Percentiles rank a stretch among this genome's conserved stretches.
These are phyloP conservation scores for Cladosporium sp. DNA, from an alignment of 2,329 filamentous ascomycete species.

Conservation along the genomic window DNA sequence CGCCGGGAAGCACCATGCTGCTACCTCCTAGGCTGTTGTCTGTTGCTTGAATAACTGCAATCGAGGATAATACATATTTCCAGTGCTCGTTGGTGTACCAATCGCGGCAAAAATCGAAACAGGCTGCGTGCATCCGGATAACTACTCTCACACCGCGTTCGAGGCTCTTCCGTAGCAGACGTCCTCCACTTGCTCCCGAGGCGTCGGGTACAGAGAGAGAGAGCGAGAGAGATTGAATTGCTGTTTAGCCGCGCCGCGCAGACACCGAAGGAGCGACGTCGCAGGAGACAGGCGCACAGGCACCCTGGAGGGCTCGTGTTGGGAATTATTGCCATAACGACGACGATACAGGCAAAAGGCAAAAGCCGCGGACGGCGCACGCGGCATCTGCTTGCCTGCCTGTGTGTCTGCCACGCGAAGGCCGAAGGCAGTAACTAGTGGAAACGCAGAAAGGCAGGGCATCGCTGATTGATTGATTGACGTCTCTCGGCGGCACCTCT, in stretches of 20 bases:
- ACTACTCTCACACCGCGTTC: not conserved
- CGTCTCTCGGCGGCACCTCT: constrained; percentile 10
- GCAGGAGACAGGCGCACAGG: constrained; percentile 1
- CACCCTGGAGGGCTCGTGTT: not conserved
- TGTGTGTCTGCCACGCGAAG: constrained; percentile 15
- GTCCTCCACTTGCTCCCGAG: constrained; percentile 4
- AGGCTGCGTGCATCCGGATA: not conserved
- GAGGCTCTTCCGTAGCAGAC: not conserved
- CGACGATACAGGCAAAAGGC: constrained; percentile 18
- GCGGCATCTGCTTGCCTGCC: constrained; percentile 6
- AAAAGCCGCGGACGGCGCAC: constrained; percentile 12
- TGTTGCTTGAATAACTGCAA: not conserved
- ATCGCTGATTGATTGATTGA: not conserved
- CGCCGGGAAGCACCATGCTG: constrained; percentile 6
- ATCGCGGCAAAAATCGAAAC: not conserved
- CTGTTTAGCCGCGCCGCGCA: constrained; percentile 19
- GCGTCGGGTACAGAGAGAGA: not conserved
- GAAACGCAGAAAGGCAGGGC: not conserved
- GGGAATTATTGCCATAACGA: constrained; percentile 10
- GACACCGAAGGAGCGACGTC: constrained; percentile 12
- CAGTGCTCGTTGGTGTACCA: not conserved
- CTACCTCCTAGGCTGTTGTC: not conserved
- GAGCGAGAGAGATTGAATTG: not conserved
- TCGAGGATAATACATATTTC: not conserved
- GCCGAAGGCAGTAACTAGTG: not conserved